A percentile compares a stretch with the other conserved stretches of the same genome.
phyloP scores from a whole-genome alignment of 345 rosid genomes.

The Rhodomyrtus tomentosa region DNA sequence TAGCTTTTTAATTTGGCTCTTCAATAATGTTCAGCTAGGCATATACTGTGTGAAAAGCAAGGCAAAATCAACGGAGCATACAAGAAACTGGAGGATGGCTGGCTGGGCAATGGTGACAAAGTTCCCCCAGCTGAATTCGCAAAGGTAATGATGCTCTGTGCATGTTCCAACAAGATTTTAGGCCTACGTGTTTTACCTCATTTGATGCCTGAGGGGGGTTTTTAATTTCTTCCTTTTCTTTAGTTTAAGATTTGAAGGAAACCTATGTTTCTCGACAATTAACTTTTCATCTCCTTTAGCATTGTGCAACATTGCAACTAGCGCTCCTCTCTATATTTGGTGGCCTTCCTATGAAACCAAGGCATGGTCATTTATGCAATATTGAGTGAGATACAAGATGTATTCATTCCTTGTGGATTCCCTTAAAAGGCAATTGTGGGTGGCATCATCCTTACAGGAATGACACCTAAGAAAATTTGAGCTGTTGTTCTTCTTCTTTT shows the following conservation, averaged over 20 bases:
- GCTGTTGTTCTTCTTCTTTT: background rate
- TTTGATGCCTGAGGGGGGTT: background rate
- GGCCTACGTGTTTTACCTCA: background rate
- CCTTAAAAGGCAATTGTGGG: background rate
- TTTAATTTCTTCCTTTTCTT: background rate
- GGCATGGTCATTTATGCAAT: background rate
- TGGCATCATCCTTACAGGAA: background rate
- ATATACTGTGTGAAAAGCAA: constrained; percentile 86
- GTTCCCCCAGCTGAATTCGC: constrained; percentile 99
- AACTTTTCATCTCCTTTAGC: no score
- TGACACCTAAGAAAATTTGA: background rate
- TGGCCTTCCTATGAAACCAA: background rate
- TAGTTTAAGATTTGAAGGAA: background rate
- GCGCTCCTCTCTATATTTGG: background rate
- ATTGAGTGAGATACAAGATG: background rate
- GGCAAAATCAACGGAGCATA: constrained; percentile 95
- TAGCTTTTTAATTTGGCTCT: background rate
- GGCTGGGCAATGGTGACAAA: constrained; percentile 87
- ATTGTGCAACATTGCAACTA: background rate
- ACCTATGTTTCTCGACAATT: no score
- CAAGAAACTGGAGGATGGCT: constrained; percentile 90
- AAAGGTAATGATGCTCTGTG: constrained; percentile 34
- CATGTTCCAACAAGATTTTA: background rate
- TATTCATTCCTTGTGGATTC: background rate
- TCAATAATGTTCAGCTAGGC: constrained; percentile 43